Conservation (phyloP, 164 flowering plant species). For the Akebia trifoliata region DNA sequence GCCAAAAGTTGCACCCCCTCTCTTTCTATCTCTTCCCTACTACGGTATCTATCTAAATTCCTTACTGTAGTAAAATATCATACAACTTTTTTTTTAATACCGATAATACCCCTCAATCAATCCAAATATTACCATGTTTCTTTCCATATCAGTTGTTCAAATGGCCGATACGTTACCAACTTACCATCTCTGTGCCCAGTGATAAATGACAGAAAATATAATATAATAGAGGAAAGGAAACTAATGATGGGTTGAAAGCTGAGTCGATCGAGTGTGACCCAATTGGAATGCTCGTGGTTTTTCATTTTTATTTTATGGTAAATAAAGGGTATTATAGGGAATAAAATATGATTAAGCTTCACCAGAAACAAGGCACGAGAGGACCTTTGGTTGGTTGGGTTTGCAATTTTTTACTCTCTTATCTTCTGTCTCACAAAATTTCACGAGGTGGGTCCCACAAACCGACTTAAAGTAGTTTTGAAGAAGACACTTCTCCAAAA, state of each 20-base stretch:
- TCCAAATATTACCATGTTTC: neutral
- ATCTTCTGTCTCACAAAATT: neutral
- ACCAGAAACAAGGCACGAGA: constrained; percentile 24
- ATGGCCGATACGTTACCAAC: constrained; percentile 1
- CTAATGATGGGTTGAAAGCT: too few relatives aligned
- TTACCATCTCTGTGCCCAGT: too few relatives aligned
- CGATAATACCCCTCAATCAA: neutral
- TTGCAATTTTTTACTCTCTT: constrained; percentile 19
- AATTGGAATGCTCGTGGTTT: too few relatives aligned
- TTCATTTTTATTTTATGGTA: neutral
- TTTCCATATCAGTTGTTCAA: constrained; percentile 8
- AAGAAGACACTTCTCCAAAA: constrained; percentile 46
- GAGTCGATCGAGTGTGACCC: neutral
- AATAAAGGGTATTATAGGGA: constrained; percentile 5
- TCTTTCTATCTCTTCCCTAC: neutral
- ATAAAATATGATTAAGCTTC: constrained; percentile 14
- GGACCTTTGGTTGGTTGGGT: constrained; percentile 36
- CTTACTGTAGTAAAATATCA: constrained; percentile 3
- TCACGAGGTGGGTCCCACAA: constrained; percentile 24
- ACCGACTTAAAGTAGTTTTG: constrained; percentile 34
- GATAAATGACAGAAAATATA: too few relatives aligned
- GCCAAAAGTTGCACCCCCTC: constrained; percentile 9
- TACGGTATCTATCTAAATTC: neutral
- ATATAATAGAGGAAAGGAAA: too few relatives aligned
- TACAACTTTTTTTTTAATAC: neutral